Evolutionary conservation across 768 basidiomycete genomes (phyloP).

Genomic region (Clavulina sp.): DNA sequence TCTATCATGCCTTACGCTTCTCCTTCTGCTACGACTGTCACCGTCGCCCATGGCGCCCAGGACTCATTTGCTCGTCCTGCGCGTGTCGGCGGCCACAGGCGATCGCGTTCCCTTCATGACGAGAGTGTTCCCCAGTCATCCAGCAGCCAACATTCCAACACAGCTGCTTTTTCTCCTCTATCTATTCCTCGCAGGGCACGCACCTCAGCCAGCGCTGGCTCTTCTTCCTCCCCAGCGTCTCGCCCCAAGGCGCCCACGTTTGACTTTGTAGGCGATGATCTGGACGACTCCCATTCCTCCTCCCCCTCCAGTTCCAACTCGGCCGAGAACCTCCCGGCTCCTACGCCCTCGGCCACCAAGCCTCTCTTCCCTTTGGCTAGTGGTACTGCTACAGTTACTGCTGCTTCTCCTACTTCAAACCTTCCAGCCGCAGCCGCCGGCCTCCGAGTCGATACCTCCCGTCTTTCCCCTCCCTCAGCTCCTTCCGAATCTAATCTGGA

Average conservation of each 20-base stretch:
- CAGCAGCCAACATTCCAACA: background rate
- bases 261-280: background rate
- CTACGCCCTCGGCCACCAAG: background rate
- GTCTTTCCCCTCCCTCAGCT: background rate
- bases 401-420: no score
- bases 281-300: background rate
- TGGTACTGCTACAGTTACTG: no score
- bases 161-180: background rate
- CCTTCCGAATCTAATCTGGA: no score
- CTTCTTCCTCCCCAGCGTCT: background rate
- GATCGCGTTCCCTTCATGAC: background rate
- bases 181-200: background rate
- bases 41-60: background rate
- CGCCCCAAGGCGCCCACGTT: background rate
- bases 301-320: background rate
- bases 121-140: no score
- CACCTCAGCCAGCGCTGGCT: background rate
- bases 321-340: background rate
- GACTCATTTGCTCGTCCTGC: background rate
- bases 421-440: no score
- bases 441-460: background rate
- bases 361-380: background rate
- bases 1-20: background rate
- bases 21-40: background rate
- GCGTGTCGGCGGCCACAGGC: background rate